Evolutionary conservation across 2,329 filamentous ascomycete species (phyloP).

Genomic region (Ascochyta koolunga): DNA sequence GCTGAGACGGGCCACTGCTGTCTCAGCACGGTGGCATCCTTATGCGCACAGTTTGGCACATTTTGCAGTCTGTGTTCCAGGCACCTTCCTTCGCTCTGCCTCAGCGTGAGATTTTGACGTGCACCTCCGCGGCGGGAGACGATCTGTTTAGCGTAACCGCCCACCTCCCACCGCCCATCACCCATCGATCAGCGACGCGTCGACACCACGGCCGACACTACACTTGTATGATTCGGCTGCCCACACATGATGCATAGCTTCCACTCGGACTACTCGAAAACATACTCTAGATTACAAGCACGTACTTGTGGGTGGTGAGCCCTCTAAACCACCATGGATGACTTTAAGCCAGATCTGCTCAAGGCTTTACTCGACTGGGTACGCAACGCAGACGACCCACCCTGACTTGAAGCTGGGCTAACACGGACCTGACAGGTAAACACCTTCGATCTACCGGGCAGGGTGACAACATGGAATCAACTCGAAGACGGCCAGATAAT

Average conservation of each 20-base stretch:
- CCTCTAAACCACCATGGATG: constrained; percentile 40
- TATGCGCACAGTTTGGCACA: constrained; percentile 1
- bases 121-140: constrained; percentile 20
- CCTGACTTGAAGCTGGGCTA: constrained; percentile 3
- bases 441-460: constrained; percentile 50
- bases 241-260: constrained; percentile 41
- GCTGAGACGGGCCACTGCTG: neutral
- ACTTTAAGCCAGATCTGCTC: constrained; percentile 49
- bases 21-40: constrained; percentile 12
- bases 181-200: constrained; percentile 34
- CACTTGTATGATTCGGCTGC: constrained; percentile 20
- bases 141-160: constrained; percentile 24
- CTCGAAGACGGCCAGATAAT: constrained; percentile 56
- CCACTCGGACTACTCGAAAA: constrained; percentile 19
- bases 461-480: constrained; percentile 49
- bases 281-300: constrained; percentile 19
- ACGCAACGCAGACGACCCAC: constrained; percentile 12
- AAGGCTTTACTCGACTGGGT: constrained; percentile 50
- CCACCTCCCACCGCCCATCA: constrained; percentile 13
- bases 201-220: constrained; percentile 14
- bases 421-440: constrained; percentile 44
- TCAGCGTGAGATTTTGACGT: constrained; percentile 6
- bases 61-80: neutral
- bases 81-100: constrained; percentile 1
- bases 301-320: constrained; percentile 26